Conservation (phyloP, 2,329 filamentous ascomycete genomes). For the Berkeleyomyces basicola region DNA sequence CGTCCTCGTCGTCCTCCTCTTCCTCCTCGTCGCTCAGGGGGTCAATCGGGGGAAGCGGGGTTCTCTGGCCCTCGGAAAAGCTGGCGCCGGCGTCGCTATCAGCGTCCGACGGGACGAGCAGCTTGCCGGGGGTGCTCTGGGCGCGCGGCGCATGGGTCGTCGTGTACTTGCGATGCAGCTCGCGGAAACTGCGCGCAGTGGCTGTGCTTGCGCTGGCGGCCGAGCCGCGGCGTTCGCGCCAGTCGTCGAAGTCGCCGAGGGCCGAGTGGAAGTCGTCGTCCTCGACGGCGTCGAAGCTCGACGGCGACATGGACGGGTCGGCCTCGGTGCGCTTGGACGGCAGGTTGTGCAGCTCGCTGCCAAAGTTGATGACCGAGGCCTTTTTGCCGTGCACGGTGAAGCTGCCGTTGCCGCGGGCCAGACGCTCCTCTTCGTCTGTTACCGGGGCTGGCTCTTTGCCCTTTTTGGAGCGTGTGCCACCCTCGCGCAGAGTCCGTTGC, state of each 20-base stretch:
- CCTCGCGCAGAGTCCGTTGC: conserved; percentile 76
- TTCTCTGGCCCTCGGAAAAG: conserved; percentile 40
- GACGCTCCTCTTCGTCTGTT: conserved; percentile 41
- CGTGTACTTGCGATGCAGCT: conserved; percentile 43
- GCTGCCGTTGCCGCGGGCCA: conserved; percentile 66
- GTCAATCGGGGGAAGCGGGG: conserved; percentile 37
- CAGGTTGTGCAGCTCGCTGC: conserved; percentile 71
- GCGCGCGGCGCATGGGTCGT: conserved; percentile 32
- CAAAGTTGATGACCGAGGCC: conserved; percentile 91
- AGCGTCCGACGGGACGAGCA: conserved; percentile 36
- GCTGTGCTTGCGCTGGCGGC: conserved; percentile 49
- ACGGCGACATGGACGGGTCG: conserved; percentile 22
- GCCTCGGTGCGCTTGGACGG: conserved; percentile 41
- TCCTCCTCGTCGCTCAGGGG: conserved; percentile 19
- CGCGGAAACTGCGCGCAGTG: conserved; percentile 47
- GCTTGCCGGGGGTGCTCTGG: conserved; percentile 20
- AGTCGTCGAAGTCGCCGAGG: conserved; percentile 28
- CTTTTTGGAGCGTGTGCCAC: conserved; percentile 55
- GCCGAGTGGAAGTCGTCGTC: conserved; percentile 38
- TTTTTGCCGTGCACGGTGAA: conserved; percentile 98
- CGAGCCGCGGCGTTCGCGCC: conserved; percentile 40
- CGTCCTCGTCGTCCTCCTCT: conserved; percentile 8
- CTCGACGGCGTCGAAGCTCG: conserved; percentile 19
- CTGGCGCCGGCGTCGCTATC: conserved; percentile 45
- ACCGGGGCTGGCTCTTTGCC: conserved; percentile 41